Percentiles rank a stretch among this genome's conserved stretches.
These are phyloP conservation scores for Ceriops tagal DNA, from an alignment of 345 rosid genomes.

Conservation along the genomic window DNA sequence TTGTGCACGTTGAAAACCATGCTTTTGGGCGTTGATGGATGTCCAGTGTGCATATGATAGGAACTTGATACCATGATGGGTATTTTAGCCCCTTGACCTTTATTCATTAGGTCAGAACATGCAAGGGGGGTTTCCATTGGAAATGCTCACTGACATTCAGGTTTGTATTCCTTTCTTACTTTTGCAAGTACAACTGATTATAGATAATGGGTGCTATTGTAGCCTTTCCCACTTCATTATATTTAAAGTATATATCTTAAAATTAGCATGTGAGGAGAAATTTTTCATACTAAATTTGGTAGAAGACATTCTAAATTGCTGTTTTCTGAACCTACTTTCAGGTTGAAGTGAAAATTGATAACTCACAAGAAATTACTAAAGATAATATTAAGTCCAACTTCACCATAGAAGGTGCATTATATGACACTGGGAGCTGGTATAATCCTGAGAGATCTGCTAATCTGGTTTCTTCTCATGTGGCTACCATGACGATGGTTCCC, in stretches of 20 bases:
- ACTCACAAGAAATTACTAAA: slow-evolving; percentile 44
- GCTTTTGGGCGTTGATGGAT: too few species aligned
- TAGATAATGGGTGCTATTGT: not conserved
- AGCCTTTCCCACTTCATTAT: not conserved
- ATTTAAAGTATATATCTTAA: not conserved
- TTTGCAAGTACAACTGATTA: not conserved
- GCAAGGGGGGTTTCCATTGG: not conserved
- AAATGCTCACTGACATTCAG: not conserved
- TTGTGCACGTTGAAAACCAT: too few species aligned
- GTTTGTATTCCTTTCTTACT: not conserved
- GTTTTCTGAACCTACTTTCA: slow-evolving; percentile 26
- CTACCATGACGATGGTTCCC: slow-evolving; percentile 48
- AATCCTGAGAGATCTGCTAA: slow-evolving; percentile 33
- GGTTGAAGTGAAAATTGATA: slow-evolving; percentile 92
- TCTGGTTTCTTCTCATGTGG: slow-evolving; percentile 59
- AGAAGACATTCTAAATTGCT: not conserved
- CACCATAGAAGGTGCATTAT: slow-evolving; percentile 70
- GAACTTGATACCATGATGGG: too few species aligned
- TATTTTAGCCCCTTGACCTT: not conserved
- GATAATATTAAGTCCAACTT: slow-evolving; percentile 52
- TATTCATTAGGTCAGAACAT: not conserved
- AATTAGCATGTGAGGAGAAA: not conserved
- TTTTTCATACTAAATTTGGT: not conserved
- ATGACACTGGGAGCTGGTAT: slow-evolving; percentile 66
- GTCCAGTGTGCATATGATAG: too few species aligned